phyloP scores from a whole-genome alignment of 2,329 filamentous ascomycete species.

The Cladosporium cucumerinum region DNA sequence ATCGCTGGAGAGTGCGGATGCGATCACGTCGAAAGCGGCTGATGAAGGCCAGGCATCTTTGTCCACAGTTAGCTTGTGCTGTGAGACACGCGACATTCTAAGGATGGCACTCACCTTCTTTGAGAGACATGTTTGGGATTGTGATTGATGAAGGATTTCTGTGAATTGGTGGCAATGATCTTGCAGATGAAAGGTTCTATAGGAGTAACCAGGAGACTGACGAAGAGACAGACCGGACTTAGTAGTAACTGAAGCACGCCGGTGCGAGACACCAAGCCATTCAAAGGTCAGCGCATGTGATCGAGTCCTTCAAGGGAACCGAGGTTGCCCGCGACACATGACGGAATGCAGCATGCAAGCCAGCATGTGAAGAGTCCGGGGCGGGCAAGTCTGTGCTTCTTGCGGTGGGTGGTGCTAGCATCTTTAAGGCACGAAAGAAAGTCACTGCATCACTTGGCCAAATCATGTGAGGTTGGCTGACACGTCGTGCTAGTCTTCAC shows the following conservation, averaged over 20 bases:
- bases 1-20: conserved; percentile 64
- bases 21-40: conserved; percentile 85
- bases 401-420: not conserved
- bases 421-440: not conserved
- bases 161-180: not conserved
- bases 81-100: not conserved
- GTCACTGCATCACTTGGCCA: not conserved
- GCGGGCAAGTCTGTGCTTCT: not conserved
- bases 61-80: not conserved
- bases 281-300: conserved; percentile 4
- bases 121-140: conserved; percentile 60
- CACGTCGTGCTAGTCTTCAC: not conserved
- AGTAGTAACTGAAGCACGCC: not conserved
- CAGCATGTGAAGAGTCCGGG: conserved; percentile 9
- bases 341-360: not conserved
- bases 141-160: conserved; percentile 3
- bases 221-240: not conserved
- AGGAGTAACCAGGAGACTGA: not conserved
- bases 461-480: not conserved
- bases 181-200: not conserved
- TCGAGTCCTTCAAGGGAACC: not conserved
- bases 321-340: not conserved
- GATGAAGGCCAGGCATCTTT: conserved; percentile 62
- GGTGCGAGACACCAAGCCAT: conserved; percentile 1
- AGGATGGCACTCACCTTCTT: conserved; percentile 56